These are phyloP conservation scores for Sedum album DNA, from an alignment of 164 flowering plant genomes.

Conservation along the genomic window DNA sequence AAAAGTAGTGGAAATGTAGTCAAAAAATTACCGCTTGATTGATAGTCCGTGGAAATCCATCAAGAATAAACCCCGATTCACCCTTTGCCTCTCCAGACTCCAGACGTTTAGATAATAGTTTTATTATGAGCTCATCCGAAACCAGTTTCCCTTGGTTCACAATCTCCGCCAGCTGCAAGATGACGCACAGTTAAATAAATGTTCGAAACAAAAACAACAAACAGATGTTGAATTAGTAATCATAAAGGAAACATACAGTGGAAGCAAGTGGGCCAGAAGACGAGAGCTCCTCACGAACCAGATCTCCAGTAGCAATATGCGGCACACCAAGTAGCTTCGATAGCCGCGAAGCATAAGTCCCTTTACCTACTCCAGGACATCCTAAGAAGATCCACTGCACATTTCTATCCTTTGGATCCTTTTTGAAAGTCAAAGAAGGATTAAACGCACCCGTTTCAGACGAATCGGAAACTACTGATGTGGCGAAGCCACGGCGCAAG, in stretches of 20 bases:
- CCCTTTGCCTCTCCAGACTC: constrained; percentile 68
- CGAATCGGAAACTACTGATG: neutral
- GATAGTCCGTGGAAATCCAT: constrained; percentile 93
- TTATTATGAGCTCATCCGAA: constrained; percentile 78
- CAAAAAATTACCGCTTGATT: constrained; percentile 72
- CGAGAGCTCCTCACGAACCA: constrained; percentile 67
- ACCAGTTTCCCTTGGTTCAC: constrained; percentile 87
- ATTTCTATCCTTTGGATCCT: constrained; percentile 30
- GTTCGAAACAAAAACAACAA: too few species aligned
- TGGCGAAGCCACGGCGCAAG: constrained; percentile 6
- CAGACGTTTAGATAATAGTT: constrained; percentile 73
- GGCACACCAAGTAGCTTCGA: constrained; percentile 70
- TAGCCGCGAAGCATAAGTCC: constrained; percentile 78
- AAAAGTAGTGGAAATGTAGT: neutral
- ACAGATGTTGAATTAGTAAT: too few species aligned
- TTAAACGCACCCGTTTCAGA: neutral
- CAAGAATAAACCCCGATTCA: constrained; percentile 85
- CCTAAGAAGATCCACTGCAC: constrained; percentile 94
- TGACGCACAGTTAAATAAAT: neutral
- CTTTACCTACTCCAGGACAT: constrained; percentile 84
- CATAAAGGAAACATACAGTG: neutral
- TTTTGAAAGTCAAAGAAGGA: constrained; percentile 4
- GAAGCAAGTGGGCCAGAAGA: constrained; percentile 53
- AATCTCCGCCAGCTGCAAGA: constrained; percentile 60
- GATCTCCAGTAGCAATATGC: constrained; percentile 89